Conservation (phyloP, 371 early-diverging fungal species). For the Saksenaea vasiformis region DNA sequence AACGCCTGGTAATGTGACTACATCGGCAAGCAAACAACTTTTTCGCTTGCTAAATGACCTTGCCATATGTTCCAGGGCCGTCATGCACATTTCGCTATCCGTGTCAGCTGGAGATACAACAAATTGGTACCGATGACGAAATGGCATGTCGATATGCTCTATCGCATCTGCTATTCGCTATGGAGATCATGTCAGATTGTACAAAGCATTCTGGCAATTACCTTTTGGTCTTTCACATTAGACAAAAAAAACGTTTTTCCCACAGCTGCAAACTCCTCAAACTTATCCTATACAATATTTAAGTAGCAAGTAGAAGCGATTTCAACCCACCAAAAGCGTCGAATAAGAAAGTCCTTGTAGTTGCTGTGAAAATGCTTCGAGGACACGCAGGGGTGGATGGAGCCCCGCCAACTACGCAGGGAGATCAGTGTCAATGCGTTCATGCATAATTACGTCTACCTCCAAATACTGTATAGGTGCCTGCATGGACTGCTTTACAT, state of each 20-base stretch:
- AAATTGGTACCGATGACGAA: conserved; percentile 69
- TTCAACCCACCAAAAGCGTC: conserved; percentile 56
- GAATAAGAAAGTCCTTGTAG: conserved; percentile 69
- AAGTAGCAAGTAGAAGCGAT: conserved; percentile 8
- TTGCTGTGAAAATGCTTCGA: conserved; percentile 79
- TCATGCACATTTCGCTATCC: conserved; percentile 31
- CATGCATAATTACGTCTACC: conserved; percentile 17
- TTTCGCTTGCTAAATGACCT: conserved; percentile 36
- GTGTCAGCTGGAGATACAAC: conserved; percentile 66
- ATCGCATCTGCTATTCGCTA: conserved; percentile 65
- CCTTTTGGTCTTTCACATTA: conserved; percentile 68
- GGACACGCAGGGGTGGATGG: conserved; percentile 76
- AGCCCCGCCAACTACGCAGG: conserved; percentile 69
- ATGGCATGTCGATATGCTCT: conserved; percentile 59
- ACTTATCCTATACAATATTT: conserved; percentile 49
- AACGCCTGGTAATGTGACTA: conserved; percentile 52
- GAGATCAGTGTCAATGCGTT: not conserved
- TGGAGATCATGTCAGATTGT: not conserved
- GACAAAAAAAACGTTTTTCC: conserved; percentile 77
- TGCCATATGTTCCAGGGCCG: conserved; percentile 37
- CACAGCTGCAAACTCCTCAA: conserved; percentile 69
- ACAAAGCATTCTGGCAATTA: conserved; percentile 14
- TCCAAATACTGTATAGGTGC: conserved; percentile 31
- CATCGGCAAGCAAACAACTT: conserved; percentile 42
- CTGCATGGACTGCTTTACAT: conserved; percentile 34